Conservation (phyloP, 306 rosid genomes). For the Rosa lucieae region DNA sequence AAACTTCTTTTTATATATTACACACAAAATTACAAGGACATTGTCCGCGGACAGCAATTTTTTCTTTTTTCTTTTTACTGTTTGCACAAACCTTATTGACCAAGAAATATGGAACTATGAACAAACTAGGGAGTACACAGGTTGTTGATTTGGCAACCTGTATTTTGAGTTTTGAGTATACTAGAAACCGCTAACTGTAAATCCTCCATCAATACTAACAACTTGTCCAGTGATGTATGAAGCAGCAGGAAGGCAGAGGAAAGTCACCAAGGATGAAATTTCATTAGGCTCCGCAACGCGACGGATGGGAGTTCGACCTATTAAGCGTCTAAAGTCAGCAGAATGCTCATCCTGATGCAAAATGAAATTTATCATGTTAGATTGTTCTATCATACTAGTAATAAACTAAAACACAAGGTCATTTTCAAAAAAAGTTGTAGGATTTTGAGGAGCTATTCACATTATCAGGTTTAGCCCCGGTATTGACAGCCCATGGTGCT, state of each 20-base stretch:
- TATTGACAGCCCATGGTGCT: slow-evolving; percentile 49
- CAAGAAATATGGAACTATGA: background rate
- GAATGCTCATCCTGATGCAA: background rate
- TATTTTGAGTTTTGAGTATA: background rate
- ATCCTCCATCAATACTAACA: slow-evolving; percentile 51
- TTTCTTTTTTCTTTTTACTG: background rate
- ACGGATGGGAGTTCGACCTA: slow-evolving; percentile 28
- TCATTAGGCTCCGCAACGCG: slow-evolving; percentile 41
- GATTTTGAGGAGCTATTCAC: background rate
- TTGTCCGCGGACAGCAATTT: background rate
- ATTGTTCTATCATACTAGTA: background rate
- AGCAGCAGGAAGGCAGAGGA: slow-evolving; percentile 61
- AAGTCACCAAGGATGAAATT: slow-evolving; percentile 44
- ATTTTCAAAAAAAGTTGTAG: background rate
- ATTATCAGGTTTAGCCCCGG: slow-evolving; percentile 13
- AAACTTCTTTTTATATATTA: background rate
- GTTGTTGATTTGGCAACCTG: background rate
- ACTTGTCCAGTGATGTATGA: slow-evolving; percentile 55
- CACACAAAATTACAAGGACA: background rate
- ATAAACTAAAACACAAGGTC: background rate
- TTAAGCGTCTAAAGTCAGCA: background rate
- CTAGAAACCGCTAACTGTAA: slow-evolving; percentile 24
- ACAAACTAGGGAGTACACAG: background rate
- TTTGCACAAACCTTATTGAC: slow-evolving; percentile 4
- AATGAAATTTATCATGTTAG: background rate